phyloP scores from a whole-genome alignment of 2,329 filamentous ascomycete genomes.

The Aspergillus neoniger region DNA sequence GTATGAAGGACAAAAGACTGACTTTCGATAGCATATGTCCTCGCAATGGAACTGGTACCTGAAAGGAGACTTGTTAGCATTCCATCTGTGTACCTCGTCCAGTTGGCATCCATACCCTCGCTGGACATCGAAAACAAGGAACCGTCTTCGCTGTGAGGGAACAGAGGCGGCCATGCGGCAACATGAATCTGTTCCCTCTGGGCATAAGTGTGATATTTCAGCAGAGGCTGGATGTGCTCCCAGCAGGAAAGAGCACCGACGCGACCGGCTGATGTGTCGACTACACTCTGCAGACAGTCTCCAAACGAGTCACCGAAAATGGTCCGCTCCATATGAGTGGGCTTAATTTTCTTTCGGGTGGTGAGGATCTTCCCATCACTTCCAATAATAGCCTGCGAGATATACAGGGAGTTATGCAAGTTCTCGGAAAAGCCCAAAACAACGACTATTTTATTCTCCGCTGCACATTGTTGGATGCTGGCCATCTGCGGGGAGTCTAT shows the following conservation, averaged over 20 bases:
- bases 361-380: constrained; percentile 43
- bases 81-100: not conserved
- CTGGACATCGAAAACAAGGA: constrained; percentile 36
- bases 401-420: constrained; percentile 45
- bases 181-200: constrained; percentile 53
- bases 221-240: constrained; percentile 55
- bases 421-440: constrained; percentile 50
- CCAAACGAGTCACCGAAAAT: constrained; percentile 52
- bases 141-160: constrained; percentile 18
- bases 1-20: constrained; percentile 57
- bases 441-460: constrained; percentile 44
- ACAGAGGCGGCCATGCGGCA: constrained; percentile 49
- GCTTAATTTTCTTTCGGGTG: constrained; percentile 54
- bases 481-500: constrained; percentile 41
- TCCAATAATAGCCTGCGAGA: constrained; percentile 50
- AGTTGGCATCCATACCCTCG: constrained; percentile 22
- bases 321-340: constrained; percentile 56
- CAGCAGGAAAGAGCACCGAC: constrained; percentile 54
- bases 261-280: constrained; percentile 38
- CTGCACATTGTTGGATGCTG: constrained; percentile 37
- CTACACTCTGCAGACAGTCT: constrained; percentile 45
- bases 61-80: not conserved
- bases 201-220: constrained; percentile 50
- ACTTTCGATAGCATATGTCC: constrained; percentile 60
- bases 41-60: constrained; percentile 48